Percentiles rank a stretch among this genome's conserved stretches.
phyloP scores from a whole-genome alignment of 352 stramenopile genomes.

The Blastocystis sp. region DNA sequence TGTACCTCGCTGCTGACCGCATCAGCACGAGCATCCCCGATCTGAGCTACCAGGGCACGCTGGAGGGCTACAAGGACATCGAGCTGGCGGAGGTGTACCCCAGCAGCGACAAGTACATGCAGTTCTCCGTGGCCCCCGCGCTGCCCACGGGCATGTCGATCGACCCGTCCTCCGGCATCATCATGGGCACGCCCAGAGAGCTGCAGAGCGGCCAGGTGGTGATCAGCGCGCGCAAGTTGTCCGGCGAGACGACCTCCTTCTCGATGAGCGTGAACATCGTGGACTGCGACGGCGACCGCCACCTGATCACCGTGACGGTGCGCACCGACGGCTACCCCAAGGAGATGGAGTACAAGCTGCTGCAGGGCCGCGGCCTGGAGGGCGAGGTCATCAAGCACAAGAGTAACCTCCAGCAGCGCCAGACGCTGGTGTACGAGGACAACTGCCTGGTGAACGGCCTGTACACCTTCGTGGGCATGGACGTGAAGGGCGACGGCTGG shows the following conservation, averaged over 20 bases:
- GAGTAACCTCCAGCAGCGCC: neutral
- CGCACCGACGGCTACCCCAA: neutral
- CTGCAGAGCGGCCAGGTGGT: neutral
- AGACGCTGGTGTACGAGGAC: slow-evolving; percentile 9
- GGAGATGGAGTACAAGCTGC: slow-evolving; percentile 28
- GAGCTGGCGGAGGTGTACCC: slow-evolving; percentile 36
- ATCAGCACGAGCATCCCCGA: slow-evolving; percentile 6
- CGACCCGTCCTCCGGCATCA: neutral
- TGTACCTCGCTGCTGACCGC: neutral
- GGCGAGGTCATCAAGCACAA: neutral
- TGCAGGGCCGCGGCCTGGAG: neutral
- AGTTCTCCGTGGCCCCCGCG: neutral
- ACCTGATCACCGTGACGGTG: slow-evolving; percentile 43
- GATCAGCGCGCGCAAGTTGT: slow-evolving; percentile 21
- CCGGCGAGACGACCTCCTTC: slow-evolving; percentile 7
- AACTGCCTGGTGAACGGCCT: slow-evolving; percentile 4
- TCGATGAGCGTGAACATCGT: neutral
- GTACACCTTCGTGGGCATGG: neutral
- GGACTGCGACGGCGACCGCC: neutral
- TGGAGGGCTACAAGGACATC: slow-evolving; percentile 21
- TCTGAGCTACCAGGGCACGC: neutral
- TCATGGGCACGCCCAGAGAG: slow-evolving; percentile 14
- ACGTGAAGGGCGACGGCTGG: neutral
- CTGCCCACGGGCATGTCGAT: neutral
- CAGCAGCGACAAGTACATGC: neutral